These are phyloP conservation scores for Clitopilus passeckerianus DNA, from an alignment of 768 basidiomycete genomes.

Conservation along the genomic window DNA sequence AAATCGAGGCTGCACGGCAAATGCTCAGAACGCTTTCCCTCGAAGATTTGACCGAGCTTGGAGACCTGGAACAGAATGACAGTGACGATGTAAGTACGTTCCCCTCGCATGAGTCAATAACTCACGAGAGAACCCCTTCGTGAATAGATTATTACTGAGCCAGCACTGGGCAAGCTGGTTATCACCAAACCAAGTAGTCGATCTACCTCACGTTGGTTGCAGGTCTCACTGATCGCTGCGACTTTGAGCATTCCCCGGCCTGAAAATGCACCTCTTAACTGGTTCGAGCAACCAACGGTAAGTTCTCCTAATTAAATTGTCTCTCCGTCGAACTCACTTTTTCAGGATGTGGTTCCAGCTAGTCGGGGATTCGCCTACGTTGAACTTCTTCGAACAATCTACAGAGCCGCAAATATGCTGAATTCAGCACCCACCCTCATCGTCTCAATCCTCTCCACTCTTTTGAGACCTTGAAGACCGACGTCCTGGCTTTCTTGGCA, in stretches of 20 bases:
- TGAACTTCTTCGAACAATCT: slow-evolving; percentile 58
- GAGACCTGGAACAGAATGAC: slow-evolving; percentile 28
- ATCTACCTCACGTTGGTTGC: slow-evolving; percentile 50
- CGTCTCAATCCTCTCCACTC: slow-evolving; percentile 47
- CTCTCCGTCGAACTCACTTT: too few species aligned
- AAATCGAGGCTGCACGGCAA: slow-evolving; percentile 47
- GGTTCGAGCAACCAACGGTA: slow-evolving; percentile 29
- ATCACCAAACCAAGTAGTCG: slow-evolving; percentile 58
- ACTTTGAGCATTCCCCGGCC: slow-evolving; percentile 49
- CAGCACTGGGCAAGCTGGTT: slow-evolving; percentile 40
- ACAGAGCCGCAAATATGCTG: slow-evolving; percentile 59
- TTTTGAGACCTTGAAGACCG: slow-evolving; percentile 66
- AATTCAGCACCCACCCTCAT: slow-evolving; percentile 45
- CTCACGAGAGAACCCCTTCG: background rate
- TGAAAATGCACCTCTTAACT: slow-evolving; percentile 35
- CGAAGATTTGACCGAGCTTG: slow-evolving; percentile 39
- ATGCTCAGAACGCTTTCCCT: slow-evolving; percentile 43
- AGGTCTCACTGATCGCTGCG: slow-evolving; percentile 48
- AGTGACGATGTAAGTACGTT: slow-evolving; percentile 24
- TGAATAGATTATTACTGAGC: slow-evolving; percentile 38
- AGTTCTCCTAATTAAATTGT: background rate
- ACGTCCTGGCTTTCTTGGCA: slow-evolving; percentile 75
- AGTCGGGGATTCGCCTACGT: slow-evolving; percentile 39
- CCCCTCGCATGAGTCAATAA: background rate
- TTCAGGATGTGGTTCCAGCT: too few species aligned